Conservation (phyloP, 2,329 filamentous ascomycete species). For the Fusarium sp. region DNA sequence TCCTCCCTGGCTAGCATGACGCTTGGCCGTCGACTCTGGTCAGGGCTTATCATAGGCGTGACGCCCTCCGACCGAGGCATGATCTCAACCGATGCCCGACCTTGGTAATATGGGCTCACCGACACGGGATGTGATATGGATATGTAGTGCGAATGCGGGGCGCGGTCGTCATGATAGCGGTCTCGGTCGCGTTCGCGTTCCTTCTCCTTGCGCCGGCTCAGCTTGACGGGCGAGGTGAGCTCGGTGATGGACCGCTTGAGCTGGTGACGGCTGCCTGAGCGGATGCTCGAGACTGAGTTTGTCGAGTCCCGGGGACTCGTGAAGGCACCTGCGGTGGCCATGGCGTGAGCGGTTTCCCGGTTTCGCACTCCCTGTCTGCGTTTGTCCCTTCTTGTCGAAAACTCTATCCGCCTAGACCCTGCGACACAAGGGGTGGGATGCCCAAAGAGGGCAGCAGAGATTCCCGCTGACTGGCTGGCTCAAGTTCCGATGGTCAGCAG, state of each 20-base stretch:
- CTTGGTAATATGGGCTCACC: conserved; percentile 44
- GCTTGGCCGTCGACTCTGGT: conserved; percentile 57
- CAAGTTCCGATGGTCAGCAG: conserved; percentile 12
- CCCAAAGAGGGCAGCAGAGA: conserved; percentile 20
- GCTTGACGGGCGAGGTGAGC: conserved; percentile 58
- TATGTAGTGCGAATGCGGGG: conserved; percentile 28
- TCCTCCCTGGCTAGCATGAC: conserved; percentile 48
- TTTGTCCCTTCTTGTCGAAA: conserved; percentile 7
- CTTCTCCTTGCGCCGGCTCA: conserved; percentile 48
- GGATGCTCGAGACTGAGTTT: conserved; percentile 38
- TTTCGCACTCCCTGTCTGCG: conserved; percentile 2
- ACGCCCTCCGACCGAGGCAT: conserved; percentile 56
- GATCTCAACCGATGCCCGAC: conserved; percentile 57
- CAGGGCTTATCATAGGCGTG: conserved; percentile 56
- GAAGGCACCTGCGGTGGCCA: conserved; percentile 40
- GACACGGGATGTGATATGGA: conserved; percentile 31
- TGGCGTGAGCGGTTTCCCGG: conserved; percentile 20
- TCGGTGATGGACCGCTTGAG: conserved; percentile 67
- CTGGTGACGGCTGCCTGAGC: conserved; percentile 57
- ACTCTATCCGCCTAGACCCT: conserved; percentile 20
- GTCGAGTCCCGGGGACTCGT: conserved; percentile 39
- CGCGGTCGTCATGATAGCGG: conserved; percentile 45
- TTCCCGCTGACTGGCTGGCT: conserved; percentile 15
- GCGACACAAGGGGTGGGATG: conserved; percentile 30
- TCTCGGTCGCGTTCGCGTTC: conserved; percentile 37